Evolutionary conservation across 2,329 filamentous ascomycete species (phyloP).

Genomic region (Aspergillus calidoustus): DNA sequence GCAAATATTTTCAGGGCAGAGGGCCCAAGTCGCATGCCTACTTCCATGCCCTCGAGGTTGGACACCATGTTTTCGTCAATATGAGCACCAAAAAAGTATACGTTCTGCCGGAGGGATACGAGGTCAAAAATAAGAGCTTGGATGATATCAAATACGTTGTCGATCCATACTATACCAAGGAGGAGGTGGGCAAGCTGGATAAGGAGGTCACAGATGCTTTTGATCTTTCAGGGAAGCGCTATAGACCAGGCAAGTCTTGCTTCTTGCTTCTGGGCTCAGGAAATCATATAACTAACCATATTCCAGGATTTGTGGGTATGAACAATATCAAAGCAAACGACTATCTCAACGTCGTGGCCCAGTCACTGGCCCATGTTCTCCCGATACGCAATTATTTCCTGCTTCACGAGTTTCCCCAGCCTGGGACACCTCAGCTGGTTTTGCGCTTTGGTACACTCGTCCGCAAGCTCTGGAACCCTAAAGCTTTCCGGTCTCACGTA

Average conservation of each 20-base stretch:
- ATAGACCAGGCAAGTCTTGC: constrained; percentile 68
- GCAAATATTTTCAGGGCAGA: constrained; percentile 95
- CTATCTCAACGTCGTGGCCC: constrained; percentile 94
- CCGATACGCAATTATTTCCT: constrained; percentile 92
- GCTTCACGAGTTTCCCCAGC: constrained; percentile 73
- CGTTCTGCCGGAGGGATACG: constrained; percentile 86
- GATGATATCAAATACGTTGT: constrained; percentile 99
- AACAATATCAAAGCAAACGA: constrained; percentile 99
- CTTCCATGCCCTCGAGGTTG: constrained; percentile 93
- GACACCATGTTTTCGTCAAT: constrained; percentile 98
- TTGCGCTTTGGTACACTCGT: constrained; percentile 87
- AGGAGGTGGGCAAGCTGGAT: constrained; percentile 81
- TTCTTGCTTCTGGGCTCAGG: not conserved
- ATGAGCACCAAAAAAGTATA: constrained; percentile 67
- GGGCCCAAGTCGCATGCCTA: constrained; percentile 95
- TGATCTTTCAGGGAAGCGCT: constrained; percentile 82
- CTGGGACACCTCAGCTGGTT: constrained; percentile 74
- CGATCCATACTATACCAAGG: constrained; percentile 81
- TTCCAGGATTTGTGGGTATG: constrained; percentile 83
- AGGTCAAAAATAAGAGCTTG: constrained; percentile 90
- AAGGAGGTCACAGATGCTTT: constrained; percentile 63
- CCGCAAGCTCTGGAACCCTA: constrained; percentile 97
- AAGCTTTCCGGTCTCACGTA: constrained; percentile 94
- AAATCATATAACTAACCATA: not conserved
- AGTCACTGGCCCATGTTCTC: constrained; percentile 85